Percentiles rank a stretch among this genome's conserved stretches.
phyloP scores from a whole-genome alignment of 106 monocot genomes.

The Xerophyta viscosa region DNA sequence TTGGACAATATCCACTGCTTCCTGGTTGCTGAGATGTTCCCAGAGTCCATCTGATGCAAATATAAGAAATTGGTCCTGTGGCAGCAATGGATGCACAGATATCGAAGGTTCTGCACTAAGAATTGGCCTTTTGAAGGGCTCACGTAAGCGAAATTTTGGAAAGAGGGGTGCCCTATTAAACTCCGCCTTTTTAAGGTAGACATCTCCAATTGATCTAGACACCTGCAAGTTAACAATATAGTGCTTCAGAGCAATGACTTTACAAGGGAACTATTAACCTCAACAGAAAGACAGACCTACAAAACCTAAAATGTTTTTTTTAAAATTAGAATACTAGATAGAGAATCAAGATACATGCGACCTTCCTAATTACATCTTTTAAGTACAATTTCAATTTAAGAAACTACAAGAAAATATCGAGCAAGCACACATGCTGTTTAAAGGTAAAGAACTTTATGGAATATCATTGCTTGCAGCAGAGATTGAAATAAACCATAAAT shows the following conservation, averaged over 20 bases:
- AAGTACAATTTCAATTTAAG: too few species aligned
- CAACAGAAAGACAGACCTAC: too few species aligned
- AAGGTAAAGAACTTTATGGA: too few species aligned
- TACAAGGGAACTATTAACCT: too few species aligned
- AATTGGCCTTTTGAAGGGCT: slow-evolving; percentile 54
- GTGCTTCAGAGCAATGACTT: not conserved
- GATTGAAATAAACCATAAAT: too few species aligned
- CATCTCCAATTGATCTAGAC: slow-evolving; percentile 70
- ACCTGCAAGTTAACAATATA: slow-evolving; percentile 30
- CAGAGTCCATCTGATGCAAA: slow-evolving; percentile 85
- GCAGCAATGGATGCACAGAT: slow-evolving; percentile 44
- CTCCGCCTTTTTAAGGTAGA: slow-evolving; percentile 55
- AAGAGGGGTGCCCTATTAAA: slow-evolving; percentile 59
- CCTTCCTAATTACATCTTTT: too few species aligned
- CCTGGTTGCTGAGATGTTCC: slow-evolving; percentile 78
- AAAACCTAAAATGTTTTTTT: too few species aligned
- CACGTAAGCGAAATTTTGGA: slow-evolving; percentile 60
- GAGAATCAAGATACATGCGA: too few species aligned
- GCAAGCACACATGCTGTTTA: too few species aligned
- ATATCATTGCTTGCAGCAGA: too few species aligned
- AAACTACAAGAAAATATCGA: too few species aligned
- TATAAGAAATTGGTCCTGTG: slow-evolving; percentile 62
- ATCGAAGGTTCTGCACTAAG: slow-evolving; percentile 69
- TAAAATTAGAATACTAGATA: too few species aligned
- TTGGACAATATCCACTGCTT: slow-evolving; percentile 70